phyloP scores from a whole-genome alignment of 169 alveolate genomes.

The Plasmodium inui region DNA sequence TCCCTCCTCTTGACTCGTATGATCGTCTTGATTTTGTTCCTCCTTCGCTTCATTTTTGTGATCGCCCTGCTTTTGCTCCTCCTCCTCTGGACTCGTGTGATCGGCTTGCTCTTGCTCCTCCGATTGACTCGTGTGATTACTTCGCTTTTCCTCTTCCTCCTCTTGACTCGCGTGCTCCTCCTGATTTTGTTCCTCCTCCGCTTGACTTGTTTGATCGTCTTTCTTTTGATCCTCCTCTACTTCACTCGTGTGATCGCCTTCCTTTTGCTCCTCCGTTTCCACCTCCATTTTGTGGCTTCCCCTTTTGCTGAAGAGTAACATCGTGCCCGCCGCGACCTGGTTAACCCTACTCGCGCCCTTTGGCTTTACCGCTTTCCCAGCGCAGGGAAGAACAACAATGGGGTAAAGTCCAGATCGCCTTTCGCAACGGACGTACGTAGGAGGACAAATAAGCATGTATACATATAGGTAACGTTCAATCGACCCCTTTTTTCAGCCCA shows the following conservation, averaged over 20 bases:
- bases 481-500: background rate
- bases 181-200: constrained; percentile 1
- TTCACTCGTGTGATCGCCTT: background rate
- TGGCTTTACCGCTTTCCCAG: too few relatives aligned
- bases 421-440: background rate
- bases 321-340: background rate
- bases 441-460: background rate
- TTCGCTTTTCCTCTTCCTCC: background rate
- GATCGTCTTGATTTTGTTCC: background rate
- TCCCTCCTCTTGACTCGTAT: background rate
- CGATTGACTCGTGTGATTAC: too few relatives aligned
- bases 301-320: background rate
- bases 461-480: background rate
- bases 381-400: too few relatives aligned
- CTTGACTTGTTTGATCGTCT: background rate
- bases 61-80: background rate
- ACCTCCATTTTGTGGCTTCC: background rate
- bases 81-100: background rate
- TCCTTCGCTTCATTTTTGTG: background rate
- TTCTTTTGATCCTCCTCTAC: background rate
- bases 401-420: background rate
- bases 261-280: background rate
- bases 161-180: too few relatives aligned
- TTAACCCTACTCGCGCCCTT: too few relatives aligned
- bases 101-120: background rate